A percentile compares a stretch with the other conserved stretches of the same genome.
Conservation (phyloP, 129 eudicot species). For the Lactuca saligna region DNA sequence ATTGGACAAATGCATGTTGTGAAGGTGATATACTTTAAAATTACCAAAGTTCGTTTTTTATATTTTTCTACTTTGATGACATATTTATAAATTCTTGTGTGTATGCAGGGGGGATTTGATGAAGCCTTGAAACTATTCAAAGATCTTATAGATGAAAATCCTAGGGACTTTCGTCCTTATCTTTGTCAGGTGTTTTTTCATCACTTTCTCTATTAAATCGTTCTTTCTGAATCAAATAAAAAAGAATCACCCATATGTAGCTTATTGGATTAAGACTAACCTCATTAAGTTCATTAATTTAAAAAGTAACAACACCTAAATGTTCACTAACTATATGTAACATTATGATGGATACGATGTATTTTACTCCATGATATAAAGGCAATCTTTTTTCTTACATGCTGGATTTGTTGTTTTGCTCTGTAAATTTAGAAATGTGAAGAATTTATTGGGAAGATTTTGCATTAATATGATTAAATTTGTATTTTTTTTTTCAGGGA, state of each 20-base stretch:
- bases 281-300: not conserved
- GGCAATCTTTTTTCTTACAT: not conserved
- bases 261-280: not conserved
- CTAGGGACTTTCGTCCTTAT: conserved; percentile 93
- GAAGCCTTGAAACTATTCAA: conserved; percentile 64
- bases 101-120: conserved; percentile 75
- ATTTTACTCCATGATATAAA: too few species aligned
- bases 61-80: conserved; percentile 4
- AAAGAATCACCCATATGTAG: not conserved
- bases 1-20: conserved; percentile 89
- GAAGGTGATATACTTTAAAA: conserved; percentile 46
- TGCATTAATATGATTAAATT: not conserved
- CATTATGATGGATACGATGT: too few species aligned
- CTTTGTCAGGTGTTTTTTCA: conserved; percentile 68
- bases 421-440: not conserved
- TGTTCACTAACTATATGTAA: too few species aligned
- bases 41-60: not conserved
- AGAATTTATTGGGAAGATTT: not conserved
- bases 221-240: too few species aligned
- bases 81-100: conserved; percentile 4
- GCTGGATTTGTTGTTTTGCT: not conserved
- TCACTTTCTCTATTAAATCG: not conserved
- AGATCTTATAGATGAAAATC: conserved; percentile 70
- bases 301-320: not conserved
- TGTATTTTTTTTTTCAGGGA: conserved; percentile 49